Percentiles rank a stretch among this genome's conserved stretches.
Conservation (phyloP, 305 asterid genomes). For the Solanum aculeatissimum region DNA sequence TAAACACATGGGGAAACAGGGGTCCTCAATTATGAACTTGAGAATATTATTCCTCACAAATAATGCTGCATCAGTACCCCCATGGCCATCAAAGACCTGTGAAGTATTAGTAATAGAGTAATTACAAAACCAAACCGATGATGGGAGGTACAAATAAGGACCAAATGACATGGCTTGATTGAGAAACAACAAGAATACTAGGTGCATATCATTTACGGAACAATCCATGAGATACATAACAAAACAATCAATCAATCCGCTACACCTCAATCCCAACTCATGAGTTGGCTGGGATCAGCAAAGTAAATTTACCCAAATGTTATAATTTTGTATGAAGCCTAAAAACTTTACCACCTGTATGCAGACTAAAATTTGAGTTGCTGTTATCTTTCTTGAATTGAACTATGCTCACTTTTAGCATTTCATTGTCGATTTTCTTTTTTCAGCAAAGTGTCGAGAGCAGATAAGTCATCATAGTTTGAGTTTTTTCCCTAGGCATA, state of each 20-base stretch:
- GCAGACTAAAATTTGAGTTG: not conserved
- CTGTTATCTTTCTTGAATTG: not conserved
- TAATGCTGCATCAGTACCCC: slow-evolving; percentile 75
- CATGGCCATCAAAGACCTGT: slow-evolving; percentile 93
- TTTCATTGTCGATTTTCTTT: not conserved
- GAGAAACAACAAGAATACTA: not conserved
- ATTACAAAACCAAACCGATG: not conserved
- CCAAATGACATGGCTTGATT: not conserved
- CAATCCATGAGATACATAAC: not conserved
- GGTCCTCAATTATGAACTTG: slow-evolving; percentile 53
- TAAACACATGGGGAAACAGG: slow-evolving; percentile 50
- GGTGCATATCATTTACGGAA: not conserved
- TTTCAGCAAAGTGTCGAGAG: not conserved
- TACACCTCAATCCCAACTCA: not conserved
- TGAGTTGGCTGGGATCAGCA: not conserved
- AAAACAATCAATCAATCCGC: not conserved
- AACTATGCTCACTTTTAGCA: not conserved
- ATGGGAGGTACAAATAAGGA: not conserved
- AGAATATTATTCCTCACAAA: slow-evolving; percentile 60
- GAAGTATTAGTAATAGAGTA: not conserved
- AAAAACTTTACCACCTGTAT: not conserved
- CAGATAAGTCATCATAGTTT: not conserved
- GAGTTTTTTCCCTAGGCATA: not conserved
- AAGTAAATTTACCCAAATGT: not conserved
- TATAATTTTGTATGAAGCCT: not conserved